Evolutionary conservation across 176 grass and related monocot species (phyloP), one percentile per base, ranked within the genome.

Genomic region (Ensete glaucum): DNA sequence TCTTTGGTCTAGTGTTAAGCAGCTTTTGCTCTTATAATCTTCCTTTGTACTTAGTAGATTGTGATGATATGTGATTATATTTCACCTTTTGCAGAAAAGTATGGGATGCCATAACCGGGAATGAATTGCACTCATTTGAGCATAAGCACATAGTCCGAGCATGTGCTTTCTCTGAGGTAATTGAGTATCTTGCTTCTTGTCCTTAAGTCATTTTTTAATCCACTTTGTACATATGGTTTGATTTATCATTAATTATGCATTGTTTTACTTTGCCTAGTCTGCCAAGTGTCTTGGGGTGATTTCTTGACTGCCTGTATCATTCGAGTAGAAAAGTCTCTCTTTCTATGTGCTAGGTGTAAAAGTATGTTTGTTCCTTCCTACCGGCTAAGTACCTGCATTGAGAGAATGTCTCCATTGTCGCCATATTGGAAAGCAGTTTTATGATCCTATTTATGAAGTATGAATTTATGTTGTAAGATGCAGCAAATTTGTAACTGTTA

Each of bases 61-160:
- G 3, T 43, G 4, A 43, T 43, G 34, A 43, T 43, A 43, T 43
- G 34, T 43, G 34, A 43, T 43, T 43, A 43, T 43, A 43, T 54
- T 16, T 81, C 53, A 57, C 12, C 57, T 72, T 11, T 71, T 97
- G 54, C 86, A 97, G 93, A 78, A 97, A 97, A 90, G 76, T 97
- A 85, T 97, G 93, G 93, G 93, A 97, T 86, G 94, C 94, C 49
- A 75, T 97, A 73, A 85, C 85, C 53, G 94, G 94, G 17, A 86
- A 93, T 72, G 90, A 89, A 83, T 75, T 97, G 49, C 90, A 97
- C 78, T 93, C 94, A 3, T 97, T 97, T 53, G 94, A 97, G 60
- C 94, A 97, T 83, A 97, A 97, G 74, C 94, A 97, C 73, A 97
- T 97, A 81, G 94, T 97, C 29, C 88, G 94, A 64, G 85, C 94